Conservation (phyloP, 768 basidiomycete species). For the Russula griseocarnosa region DNA sequence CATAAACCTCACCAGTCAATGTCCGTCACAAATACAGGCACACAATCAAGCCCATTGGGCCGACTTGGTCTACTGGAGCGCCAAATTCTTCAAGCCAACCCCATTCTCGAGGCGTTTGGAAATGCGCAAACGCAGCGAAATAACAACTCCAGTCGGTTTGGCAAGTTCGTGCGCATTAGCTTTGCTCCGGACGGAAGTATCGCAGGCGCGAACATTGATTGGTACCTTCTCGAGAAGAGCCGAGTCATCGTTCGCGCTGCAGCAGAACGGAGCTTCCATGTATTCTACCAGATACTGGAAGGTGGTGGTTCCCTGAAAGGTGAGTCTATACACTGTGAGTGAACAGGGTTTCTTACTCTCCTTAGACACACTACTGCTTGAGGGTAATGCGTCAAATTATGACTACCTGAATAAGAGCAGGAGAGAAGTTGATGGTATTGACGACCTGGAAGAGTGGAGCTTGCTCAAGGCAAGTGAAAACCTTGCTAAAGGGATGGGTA, state of each 20-base stretch:
- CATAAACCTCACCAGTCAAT: conserved; percentile 50
- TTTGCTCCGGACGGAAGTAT: conserved; percentile 93
- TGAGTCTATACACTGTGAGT: conserved; percentile 35
- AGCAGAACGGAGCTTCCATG: conserved; percentile 91
- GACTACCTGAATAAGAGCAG: conserved; percentile 89
- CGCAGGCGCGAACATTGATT: conserved; percentile 96
- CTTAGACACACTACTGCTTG: conserved; percentile 71
- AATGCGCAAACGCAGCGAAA: conserved; percentile 98
- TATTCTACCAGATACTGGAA: conserved; percentile 91
- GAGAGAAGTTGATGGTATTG: conserved; percentile 90
- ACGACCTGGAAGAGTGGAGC: conserved; percentile 87
- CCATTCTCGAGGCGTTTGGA: conserved; percentile 95
- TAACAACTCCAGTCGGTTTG: conserved; percentile 98
- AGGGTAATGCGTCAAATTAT: conserved; percentile 72
- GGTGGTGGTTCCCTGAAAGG: conserved; percentile 70
- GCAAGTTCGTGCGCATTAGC: conserved; percentile 95
- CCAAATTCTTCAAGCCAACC: conserved; percentile 96
- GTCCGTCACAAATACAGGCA: conserved; percentile 44
- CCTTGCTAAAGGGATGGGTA: neutral
- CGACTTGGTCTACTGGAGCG: conserved; percentile 86
- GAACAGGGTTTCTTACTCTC: conserved; percentile 12
- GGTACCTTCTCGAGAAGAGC: conserved; percentile 98
- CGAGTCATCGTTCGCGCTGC: conserved; percentile 84
- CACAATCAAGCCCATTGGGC: conserved; percentile 54
- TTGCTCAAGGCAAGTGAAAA: conserved; percentile 58